phyloP scores from a whole-genome alignment of 345 rosid species.

The Cardamine chenopodiifolia region DNA sequence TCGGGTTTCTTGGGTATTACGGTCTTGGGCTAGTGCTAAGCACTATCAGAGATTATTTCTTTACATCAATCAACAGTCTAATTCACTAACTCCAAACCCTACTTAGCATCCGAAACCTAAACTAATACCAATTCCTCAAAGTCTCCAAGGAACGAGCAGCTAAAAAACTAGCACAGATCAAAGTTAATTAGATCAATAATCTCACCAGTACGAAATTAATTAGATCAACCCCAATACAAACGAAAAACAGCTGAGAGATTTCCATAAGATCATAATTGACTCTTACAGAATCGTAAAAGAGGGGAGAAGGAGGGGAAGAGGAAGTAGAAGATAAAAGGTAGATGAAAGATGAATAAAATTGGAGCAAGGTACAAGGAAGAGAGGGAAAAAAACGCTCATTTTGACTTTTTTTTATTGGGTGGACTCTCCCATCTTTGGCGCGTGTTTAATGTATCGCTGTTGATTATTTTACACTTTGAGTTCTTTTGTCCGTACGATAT shows the following conservation, averaged over 20 bases:
- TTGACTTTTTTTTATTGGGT: conserved; percentile 29
- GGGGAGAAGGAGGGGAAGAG: background rate
- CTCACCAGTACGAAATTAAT: conserved; percentile 90
- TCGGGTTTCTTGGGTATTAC: too few relatives aligned
- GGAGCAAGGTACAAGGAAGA: conserved; percentile 27
- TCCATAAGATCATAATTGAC: conserved; percentile 10
- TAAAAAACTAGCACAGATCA: background rate
- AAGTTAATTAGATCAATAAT: background rate
- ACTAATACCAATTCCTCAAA: background rate
- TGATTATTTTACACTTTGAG: too few relatives aligned
- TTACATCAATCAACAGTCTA: background rate
- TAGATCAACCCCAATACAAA: too few relatives aligned
- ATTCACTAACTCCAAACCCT: background rate
- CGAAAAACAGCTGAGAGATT: conserved; percentile 24
- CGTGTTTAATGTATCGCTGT: conserved; percentile 12
- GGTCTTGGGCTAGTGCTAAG: too few relatives aligned
- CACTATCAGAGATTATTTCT: too few relatives aligned
- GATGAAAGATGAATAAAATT: conserved; percentile 26
- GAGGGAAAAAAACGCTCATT: conserved; percentile 42
- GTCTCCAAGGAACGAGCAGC: background rate
- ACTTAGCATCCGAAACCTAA: conserved; percentile 17
- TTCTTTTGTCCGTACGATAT: conserved; percentile 29
- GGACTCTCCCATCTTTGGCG: conserved; percentile 24
- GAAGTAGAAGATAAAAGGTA: background rate
- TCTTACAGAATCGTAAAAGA: background rate